A percentile compares a stretch with the other conserved stretches of the same genome.
phyloP scores from a whole-genome alignment of 2,329 filamentous ascomycete species.

The Colletotrichum sp. region DNA sequence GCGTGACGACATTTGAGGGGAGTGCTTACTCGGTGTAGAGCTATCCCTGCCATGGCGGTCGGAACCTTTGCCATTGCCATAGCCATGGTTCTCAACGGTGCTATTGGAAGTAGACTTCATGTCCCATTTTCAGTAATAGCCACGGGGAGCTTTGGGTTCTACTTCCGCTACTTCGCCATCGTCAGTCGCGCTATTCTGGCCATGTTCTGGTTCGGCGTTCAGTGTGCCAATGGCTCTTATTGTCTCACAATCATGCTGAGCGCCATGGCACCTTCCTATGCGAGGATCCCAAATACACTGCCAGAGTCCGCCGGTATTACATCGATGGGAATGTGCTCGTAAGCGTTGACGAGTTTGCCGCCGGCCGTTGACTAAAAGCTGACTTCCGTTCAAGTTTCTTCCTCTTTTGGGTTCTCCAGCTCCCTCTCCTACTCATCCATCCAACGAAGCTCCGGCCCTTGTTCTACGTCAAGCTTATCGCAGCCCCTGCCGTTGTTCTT shows the following conservation, averaged over 20 bases:
- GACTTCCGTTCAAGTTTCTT: constrained; percentile 49
- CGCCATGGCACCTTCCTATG: constrained; percentile 60
- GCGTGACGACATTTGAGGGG: background rate
- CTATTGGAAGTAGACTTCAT: constrained; percentile 38
- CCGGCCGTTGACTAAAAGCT: background rate
- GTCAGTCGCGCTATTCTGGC: constrained; percentile 47
- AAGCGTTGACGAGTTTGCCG: background rate
- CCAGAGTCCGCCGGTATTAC: constrained; percentile 57
- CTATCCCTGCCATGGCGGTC: constrained; percentile 32
- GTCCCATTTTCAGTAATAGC: constrained; percentile 41
- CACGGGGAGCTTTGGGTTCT: constrained; percentile 41
- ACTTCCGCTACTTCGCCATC: constrained; percentile 36
- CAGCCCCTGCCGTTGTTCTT: constrained; percentile 18
- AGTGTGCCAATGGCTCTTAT: constrained; percentile 32
- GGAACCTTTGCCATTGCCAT: constrained; percentile 50
- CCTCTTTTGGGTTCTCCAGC: constrained; percentile 60
- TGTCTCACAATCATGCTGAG: constrained; percentile 39
- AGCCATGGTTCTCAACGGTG: constrained; percentile 42
- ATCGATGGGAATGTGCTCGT: constrained; percentile 21
- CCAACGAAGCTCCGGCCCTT: constrained; percentile 58
- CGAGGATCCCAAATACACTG: constrained; percentile 56
- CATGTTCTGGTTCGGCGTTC: constrained; percentile 68
- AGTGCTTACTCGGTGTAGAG: background rate
- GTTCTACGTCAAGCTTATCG: constrained; percentile 54
- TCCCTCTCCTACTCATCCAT: constrained; percentile 60